These are phyloP conservation scores for Coemansia sp. DNA, from an alignment of 192 early-diverging fungal species.

Conservation along the genomic window DNA sequence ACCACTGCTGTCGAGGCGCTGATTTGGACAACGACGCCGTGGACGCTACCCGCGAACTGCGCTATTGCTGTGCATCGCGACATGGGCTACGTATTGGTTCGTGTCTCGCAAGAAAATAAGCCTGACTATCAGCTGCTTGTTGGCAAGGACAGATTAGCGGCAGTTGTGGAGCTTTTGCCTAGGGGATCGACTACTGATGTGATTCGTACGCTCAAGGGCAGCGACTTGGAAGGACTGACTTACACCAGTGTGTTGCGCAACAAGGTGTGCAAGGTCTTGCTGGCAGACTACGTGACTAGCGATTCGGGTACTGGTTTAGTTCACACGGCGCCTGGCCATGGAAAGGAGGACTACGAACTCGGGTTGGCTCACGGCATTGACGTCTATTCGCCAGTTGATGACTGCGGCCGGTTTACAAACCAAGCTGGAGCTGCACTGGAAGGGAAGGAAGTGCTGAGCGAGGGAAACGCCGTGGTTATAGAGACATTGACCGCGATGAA, in stretches of 20 bases:
- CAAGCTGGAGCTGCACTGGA: slow-evolving; percentile 64
- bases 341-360: slow-evolving; percentile 82
- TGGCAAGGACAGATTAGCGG: slow-evolving; percentile 26
- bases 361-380: slow-evolving; percentile 57
- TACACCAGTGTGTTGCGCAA: slow-evolving; percentile 63
- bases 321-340: slow-evolving; percentile 81
- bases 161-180: slow-evolving; percentile 19
- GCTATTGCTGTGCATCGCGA: slow-evolving; percentile 71
- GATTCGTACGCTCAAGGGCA: slow-evolving; percentile 34
- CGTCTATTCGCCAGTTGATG: slow-evolving; percentile 72
- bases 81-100: slow-evolving; percentile 61
- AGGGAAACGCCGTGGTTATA: slow-evolving; percentile 63
- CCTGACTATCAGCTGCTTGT: slow-evolving; percentile 28
- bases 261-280: slow-evolving; percentile 58
- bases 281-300: slow-evolving; percentile 66
- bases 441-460: slow-evolving; percentile 62
- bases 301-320: slow-evolving; percentile 82
- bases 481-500: slow-evolving; percentile 49
- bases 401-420: slow-evolving; percentile 66
- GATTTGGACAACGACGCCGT: slow-evolving; percentile 83
- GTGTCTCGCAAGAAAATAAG: slow-evolving; percentile 2
- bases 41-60: slow-evolving; percentile 78
- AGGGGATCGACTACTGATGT: slow-evolving; percentile 2
- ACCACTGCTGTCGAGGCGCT: slow-evolving; percentile 43
- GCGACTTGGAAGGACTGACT: slow-evolving; percentile 56